Base-by-base conservation (phyloP, 2,329 filamentous ascomycete species). In the Simplicillium sp. region DNA sequence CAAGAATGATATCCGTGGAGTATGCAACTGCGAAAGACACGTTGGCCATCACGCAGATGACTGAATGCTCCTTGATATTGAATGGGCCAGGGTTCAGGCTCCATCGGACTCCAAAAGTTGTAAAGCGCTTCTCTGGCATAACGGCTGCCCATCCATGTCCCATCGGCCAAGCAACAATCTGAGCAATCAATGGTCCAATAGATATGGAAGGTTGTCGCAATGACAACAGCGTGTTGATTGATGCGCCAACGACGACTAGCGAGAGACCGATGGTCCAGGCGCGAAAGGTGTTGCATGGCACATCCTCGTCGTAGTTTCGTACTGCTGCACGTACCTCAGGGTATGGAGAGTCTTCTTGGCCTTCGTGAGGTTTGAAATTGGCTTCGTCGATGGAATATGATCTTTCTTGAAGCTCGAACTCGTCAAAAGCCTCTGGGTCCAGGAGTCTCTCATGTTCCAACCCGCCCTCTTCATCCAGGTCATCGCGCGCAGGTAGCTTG, bases 1-100 rank as follows among this genome's bases (percentile, higher is more conserved):
- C 82, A 2, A 86, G 66, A 35, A 88, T 73, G 25, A 86, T 80
- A 48, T 87, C 83, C 1, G 82, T 87, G 1, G 82, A 81, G 50
- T 87, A 87, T 3, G 82, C 80, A 6, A 72, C 77, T 38, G 65
- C 80, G 48, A 85, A 84, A 5, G 80, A 79, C 6, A 84, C 80
- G 53, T 82, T 77, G 13, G 84, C 81, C 77, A 82, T 82, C 48
- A 82, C 75, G 14, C 79, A 75, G 42, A 84, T 82, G 45, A 84
- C 71, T 34, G 76, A 62, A 54, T 84, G 80, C 53, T 84, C 80
- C 56, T 84, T 84, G 55, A 81, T 69, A 51, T 82, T 84, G 59
- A 84, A 84, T 1, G 79, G 79, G 0, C 78, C 78, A 0, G 80
- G 77, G 42, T 83, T 84, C n/a, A 83, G 59, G 16, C 66, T 69